These are phyloP conservation scores for Rubia yunnanensis DNA, from an alignment of 257 asterid species.

Conservation along the genomic window DNA sequence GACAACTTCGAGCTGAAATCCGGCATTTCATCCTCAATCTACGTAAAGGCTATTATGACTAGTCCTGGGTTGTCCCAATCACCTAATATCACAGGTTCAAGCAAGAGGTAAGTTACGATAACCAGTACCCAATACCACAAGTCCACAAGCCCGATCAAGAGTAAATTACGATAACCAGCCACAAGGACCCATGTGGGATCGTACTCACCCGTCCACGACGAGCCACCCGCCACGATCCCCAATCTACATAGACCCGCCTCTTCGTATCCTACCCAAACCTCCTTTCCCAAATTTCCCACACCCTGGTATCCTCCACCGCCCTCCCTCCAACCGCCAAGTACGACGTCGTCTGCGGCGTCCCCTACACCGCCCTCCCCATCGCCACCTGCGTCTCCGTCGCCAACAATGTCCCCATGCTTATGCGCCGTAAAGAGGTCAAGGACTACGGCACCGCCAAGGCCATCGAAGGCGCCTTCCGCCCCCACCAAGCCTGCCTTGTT, in stretches of 20 bases:
- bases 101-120: too few species aligned
- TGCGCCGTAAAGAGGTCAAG: slow-evolving; percentile 94
- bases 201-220: too few species aligned
- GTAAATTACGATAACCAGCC: too few species aligned
- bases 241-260: slow-evolving; percentile 92
- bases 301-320: slow-evolving; percentile 40
- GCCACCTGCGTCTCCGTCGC: slow-evolving; percentile 74
- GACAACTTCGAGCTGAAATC: slow-evolving; percentile 91
- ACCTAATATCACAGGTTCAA: too few species aligned
- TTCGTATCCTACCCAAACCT: slow-evolving; percentile 79
- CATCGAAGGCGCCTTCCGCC: slow-evolving; percentile 64
- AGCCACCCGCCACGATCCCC: too few species aligned
- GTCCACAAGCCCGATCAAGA: too few species aligned
- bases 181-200: too few species aligned
- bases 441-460: slow-evolving; percentile 88
- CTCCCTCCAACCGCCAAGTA: slow-evolving; percentile 53
- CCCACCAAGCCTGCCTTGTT: slow-evolving; percentile 53
- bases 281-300: slow-evolving; percentile 63
- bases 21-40: slow-evolving; percentile 86
- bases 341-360: slow-evolving; percentile 88
- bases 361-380: slow-evolving; percentile 93
- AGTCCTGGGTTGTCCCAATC: too few species aligned
- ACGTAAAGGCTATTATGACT: too few species aligned
- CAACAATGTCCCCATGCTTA: slow-evolving; percentile 64
- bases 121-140: too few species aligned